phyloP scores from a whole-genome alignment of 2,329 filamentous ascomycete species.

The Beauveria sp. region DNA sequence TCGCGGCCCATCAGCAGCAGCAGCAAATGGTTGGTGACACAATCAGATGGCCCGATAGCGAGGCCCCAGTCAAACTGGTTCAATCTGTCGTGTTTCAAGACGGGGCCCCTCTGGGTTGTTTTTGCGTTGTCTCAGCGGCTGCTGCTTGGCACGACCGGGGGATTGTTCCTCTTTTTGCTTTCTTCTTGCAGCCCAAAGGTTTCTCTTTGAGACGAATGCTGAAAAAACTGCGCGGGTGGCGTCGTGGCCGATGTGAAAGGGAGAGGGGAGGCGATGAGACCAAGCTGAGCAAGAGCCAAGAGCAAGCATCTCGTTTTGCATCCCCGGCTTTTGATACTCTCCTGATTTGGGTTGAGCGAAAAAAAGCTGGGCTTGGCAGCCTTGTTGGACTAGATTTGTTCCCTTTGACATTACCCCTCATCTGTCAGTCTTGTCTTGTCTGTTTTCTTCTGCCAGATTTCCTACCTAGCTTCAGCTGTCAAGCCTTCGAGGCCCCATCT shows the following conservation, averaged over 20 bases:
- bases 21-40: not conserved
- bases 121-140: not conserved
- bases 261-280: no score
- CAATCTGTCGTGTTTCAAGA: not conserved
- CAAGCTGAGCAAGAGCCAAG: not conserved
- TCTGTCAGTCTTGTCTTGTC: no score
- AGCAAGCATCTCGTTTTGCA: not conserved
- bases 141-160: not conserved
- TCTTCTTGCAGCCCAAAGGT: not conserved
- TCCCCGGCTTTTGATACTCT: not conserved
- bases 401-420: no score
- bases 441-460: no score
- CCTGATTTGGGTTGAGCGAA: not conserved
- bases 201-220: not conserved
- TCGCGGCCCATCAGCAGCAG: not conserved
- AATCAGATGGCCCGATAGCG: constrained; percentile 5
- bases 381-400: not conserved
- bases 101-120: not conserved
- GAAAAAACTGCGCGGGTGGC: no score
- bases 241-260: no score
- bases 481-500: not conserved
- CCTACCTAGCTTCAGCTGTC: not conserved
- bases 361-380: not conserved
- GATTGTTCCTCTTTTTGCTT: no score
- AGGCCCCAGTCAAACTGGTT: not conserved